Evolutionary conservation across 192 early-diverging fungal genomes (phyloP).

Genomic region (Helicostylum pulchrum): DNA sequence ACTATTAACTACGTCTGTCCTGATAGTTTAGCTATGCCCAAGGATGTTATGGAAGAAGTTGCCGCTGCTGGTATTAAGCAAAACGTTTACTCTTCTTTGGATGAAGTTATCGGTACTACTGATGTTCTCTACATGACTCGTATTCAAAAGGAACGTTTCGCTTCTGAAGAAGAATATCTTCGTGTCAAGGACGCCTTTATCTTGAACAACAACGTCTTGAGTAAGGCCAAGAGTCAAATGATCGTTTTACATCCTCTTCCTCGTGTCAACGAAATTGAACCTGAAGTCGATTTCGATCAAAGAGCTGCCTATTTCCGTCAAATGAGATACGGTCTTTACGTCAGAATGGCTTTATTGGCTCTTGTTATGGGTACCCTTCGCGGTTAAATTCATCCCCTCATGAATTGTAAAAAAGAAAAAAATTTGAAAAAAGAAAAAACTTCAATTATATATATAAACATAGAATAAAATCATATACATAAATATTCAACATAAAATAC

Average conservation of each 20-base stretch:
- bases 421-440: neutral
- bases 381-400: conserved; percentile 14
- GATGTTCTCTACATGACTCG: conserved; percentile 97
- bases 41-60: conserved; percentile 73
- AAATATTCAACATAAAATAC: too few relatives aligned
- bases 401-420: conserved; percentile 1
- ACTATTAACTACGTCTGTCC: conserved; percentile 94
- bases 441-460: too few relatives aligned
- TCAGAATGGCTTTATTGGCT: conserved; percentile 95
- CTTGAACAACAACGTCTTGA: conserved; percentile 83
- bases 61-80: conserved; percentile 59
- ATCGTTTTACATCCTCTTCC: conserved; percentile 98
- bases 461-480: too few relatives aligned
- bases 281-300: conserved; percentile 97
- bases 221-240: conserved; percentile 92
- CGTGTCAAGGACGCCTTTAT: conserved; percentile 71
- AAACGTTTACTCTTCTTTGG: conserved; percentile 68
- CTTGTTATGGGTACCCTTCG: conserved; percentile 59
- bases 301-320: conserved; percentile 98
- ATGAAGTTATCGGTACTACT: conserved; percentile 77
- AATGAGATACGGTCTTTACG: conserved; percentile 96
- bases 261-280: conserved; percentile 90
- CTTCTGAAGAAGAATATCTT: conserved; percentile 74
- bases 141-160: conserved; percentile 94
- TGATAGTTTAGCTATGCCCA: conserved; percentile 75